Evolutionary conservation across 2,329 filamentous ascomycete genomes (phyloP), one percentile per base, ranked within the genome.

Genomic region (Cytospora piceae): DNA sequence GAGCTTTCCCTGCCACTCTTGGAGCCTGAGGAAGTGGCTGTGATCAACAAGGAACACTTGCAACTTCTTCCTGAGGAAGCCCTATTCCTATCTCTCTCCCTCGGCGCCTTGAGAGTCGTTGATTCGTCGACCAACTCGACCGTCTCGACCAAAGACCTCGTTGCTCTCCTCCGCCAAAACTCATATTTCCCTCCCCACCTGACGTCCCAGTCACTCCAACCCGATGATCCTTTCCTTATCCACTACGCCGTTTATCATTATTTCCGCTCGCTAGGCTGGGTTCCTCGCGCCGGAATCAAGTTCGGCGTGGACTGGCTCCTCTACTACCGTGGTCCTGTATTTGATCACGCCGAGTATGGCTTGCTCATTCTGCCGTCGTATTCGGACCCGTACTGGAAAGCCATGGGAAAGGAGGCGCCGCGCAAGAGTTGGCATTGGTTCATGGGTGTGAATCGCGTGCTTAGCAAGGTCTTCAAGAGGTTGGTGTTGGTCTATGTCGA

Each of bases 281-380:
- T 97, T 1, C 90, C 96, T 0, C 90, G 96, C 17, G 88, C 91
- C 6, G 96, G 95, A 42, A 89, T 96, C 75, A 99, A 99, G 74
- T 99, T 99, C 72, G 92, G 92, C 27, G 91, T 93, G 12, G 95
- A 99, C 76, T 97, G 92, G 81, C 81, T 99, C n/a, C 85, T 99
- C 9, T 99, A 99, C 78, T 89, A 93, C 64, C 90, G 93, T 24
- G 95, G 95, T 0, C 95, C 95, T 0, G 94, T 95, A 0, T 98
- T 99, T 76, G 89, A 93, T 27, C 95, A 99, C 74, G 95, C 95
- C 27, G 93, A 98, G 74, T 99, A 97, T 74, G 94, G 92, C 0
- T 80, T 97, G 53, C 83, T 94, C 29, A 87, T 99, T 51, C 75
- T 98, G 4, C 94, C 95, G 0, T 90, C 93, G 0, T 98, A 96